phyloP scores from a whole-genome alignment of 257 asterid species.

The Nicotiana knightiana region DNA sequence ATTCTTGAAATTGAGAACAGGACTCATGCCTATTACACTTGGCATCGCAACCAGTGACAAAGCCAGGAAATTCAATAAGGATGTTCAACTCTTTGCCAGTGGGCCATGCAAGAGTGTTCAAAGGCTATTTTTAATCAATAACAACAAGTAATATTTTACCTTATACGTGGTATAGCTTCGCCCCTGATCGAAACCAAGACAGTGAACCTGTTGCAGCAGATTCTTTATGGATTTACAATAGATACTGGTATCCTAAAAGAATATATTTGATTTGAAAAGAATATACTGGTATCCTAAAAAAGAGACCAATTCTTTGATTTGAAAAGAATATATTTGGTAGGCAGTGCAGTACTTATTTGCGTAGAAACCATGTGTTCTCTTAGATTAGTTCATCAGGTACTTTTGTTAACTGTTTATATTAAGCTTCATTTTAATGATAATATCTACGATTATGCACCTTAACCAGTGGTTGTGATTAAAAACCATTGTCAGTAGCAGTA shows the following conservation, averaged over 20 bases:
- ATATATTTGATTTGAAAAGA: not conserved
- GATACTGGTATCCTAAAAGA: constrained; percentile 36
- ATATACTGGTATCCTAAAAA: constrained; percentile 32
- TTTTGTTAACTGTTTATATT: not conserved
- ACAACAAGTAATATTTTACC: too few species aligned
- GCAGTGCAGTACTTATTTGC: not conserved
- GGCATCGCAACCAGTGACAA: constrained; percentile 34
- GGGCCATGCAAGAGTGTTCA: too few species aligned
- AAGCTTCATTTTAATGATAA: not conserved
- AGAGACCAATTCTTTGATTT: constrained; percentile 16
- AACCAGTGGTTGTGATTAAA: too few species aligned
- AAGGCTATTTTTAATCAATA: too few species aligned
- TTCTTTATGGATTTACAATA: constrained; percentile 43
- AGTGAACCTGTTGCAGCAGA: constrained; percentile 35
- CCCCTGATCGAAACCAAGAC: constrained; percentile 38
- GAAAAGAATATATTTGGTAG: not conserved
- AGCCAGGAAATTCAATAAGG: too few species aligned
- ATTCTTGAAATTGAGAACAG: constrained; percentile 46
- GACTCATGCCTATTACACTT: constrained; percentile 44
- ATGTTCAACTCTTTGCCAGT: too few species aligned
- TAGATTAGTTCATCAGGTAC: not conserved
- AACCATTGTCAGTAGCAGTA: too few species aligned
- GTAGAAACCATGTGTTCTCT: not conserved
- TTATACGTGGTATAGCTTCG: too few species aligned
- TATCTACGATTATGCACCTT: too few species aligned